These are phyloP conservation scores for Apiotrichum domesticum DNA, from an alignment of 1,284 basidiomycete genomes.

Conservation along the genomic window DNA sequence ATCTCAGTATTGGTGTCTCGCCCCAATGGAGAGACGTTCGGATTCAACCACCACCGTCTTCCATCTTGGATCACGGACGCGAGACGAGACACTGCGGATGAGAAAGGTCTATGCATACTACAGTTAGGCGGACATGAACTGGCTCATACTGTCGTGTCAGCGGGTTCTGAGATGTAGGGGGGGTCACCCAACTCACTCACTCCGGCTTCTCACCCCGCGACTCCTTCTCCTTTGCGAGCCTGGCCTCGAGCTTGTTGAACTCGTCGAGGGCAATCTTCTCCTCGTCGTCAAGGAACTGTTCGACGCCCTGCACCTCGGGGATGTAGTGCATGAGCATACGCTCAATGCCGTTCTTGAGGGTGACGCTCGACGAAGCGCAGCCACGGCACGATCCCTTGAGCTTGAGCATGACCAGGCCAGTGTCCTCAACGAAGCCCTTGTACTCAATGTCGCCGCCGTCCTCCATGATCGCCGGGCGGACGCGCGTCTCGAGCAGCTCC, in stretches of 20 bases:
- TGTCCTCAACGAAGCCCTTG: constrained; percentile 52
- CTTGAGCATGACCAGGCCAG: constrained; percentile 62
- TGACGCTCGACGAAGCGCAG: constrained; percentile 86
- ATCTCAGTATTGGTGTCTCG: no score
- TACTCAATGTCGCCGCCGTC: constrained; percentile 54
- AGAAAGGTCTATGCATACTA: constrained; percentile 5
- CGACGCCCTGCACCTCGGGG: constrained; percentile 93
- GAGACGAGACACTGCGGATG: neutral
- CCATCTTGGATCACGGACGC: no score
- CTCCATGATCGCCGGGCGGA: constrained; percentile 88
- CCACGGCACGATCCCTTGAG: constrained; percentile 95
- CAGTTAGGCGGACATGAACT: constrained; percentile 33
- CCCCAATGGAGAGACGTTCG: no score
- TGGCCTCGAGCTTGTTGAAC: constrained; percentile 84
- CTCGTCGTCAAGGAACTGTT: constrained; percentile 88
- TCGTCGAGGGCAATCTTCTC: constrained; percentile 82
- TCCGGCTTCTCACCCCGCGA: constrained; percentile 22
- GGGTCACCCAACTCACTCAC: neutral
- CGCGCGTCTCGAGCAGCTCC: constrained; percentile 88
- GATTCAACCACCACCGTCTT: no score
- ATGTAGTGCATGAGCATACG: constrained; percentile 99
- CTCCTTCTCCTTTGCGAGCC: constrained; percentile 54
- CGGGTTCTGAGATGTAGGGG: neutral
- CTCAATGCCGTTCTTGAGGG: constrained; percentile 92
- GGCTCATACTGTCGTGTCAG: constrained; percentile 31